Base-by-base conservation (phyloP, 345 rosid genomes). In the Xanthoceras sorbifolium region DNA sequence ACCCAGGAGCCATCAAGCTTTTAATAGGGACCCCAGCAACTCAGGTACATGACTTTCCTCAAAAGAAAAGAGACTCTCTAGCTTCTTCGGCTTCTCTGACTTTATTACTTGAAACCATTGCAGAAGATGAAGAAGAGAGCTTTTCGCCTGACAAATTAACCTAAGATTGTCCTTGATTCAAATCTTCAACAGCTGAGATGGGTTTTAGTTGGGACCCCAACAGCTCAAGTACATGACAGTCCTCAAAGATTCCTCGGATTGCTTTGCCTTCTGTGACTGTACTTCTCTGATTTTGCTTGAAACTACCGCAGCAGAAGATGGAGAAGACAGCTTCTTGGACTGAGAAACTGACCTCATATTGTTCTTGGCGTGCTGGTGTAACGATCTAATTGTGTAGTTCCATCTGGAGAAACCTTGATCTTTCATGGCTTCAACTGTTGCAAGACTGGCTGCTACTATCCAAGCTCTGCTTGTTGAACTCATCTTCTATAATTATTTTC, bases 381-480 rank as follows among this genome's bases (percentile, higher is more conserved):
- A 5, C 0, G 88, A 85, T 66, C 87, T 85, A 0, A 85, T 36
- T 14, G 76, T 28, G 83, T 82, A 84, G 74, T 86, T 92, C 90
- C 90, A 88, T 25, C 95, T 78, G 38, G 91, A 87, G 59, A 89
- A 68, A 0, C 93, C 93, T 50, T 87, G 90, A 60, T 89, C 93
- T 48, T 91, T 93, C 28, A 86, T 29, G 11, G 92, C 90, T 81
- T 88, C 93, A 44, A 92, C 90, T 3, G 87, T 89, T 22, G 88
- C 97, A 9, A 91, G 69, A 38, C 85, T 83, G 17, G 80, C 84
- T 0, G 89, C 92, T 6, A 82, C 87, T 0, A 75, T 52, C 89
- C 91, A 92, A 0, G 91, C 84, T 48, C 81, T 89, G 74, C 85
- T 87, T 3, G 85, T 34, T 34, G 76, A 62, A 73, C 59, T 73